phyloP scores from a whole-genome alignment of 2,329 filamentous ascomycete species.

The Arachnopeziza araneosa region DNA sequence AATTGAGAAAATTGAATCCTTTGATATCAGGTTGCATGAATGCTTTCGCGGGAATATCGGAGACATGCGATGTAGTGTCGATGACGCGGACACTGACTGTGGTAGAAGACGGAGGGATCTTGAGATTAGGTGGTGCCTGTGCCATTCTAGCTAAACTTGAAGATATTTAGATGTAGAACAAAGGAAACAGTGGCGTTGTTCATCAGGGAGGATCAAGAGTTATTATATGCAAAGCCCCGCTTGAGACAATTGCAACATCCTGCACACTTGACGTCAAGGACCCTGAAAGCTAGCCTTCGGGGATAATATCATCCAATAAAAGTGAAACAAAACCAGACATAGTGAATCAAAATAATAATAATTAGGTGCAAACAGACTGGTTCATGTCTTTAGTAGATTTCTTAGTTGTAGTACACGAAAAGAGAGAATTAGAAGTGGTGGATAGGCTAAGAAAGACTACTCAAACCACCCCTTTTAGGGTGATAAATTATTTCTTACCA shows the following conservation, averaged over 20 bases:
- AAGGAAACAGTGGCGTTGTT: too few species aligned
- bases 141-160: slow-evolving; percentile 10
- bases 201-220: too few species aligned
- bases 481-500: not conserved
- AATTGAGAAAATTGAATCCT: slow-evolving; percentile 32
- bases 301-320: not conserved
- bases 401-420: too few species aligned
- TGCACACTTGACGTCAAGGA: not conserved
- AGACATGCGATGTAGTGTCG: slow-evolving; percentile 27
- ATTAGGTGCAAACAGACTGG: too few species aligned
- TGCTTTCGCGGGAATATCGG: slow-evolving; percentile 14
- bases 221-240: too few species aligned
- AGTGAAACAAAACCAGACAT: not conserved
- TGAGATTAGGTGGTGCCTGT: slow-evolving; percentile 21
- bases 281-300: not conserved
- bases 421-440: too few species aligned
- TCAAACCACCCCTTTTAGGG: not conserved
- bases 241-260: too few species aligned
- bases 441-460: too few species aligned
- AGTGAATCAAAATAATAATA: not conserved
- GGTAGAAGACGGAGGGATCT: slow-evolving; percentile 26
- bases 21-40: slow-evolving; percentile 29
- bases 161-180: not conserved
- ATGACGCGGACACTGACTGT: slow-evolving; percentile 32
- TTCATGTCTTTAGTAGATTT: too few species aligned